These are phyloP conservation scores for Allium sativum DNA, from an alignment of 106 monocot species.

Conservation along the genomic window DNA sequence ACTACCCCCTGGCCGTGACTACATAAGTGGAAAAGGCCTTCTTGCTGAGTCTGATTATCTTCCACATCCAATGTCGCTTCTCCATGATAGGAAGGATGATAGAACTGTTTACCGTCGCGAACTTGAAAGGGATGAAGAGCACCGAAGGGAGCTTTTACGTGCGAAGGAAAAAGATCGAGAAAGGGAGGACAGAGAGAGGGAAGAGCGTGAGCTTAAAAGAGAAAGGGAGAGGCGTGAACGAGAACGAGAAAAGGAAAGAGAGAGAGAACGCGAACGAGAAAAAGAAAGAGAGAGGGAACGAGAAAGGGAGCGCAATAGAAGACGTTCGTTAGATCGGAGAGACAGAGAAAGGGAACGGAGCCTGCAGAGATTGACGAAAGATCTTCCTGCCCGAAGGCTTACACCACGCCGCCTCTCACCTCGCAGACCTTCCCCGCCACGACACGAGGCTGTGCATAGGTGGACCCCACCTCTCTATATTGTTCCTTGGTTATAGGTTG, in stretches of 20 bases:
- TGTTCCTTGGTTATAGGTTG: conserved; percentile 45
- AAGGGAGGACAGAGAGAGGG: conserved; percentile 42
- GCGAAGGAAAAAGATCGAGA: conserved; percentile 66
- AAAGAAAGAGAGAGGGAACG: conserved; percentile 22
- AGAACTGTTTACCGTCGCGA: conserved; percentile 53
- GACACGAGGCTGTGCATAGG: conserved; percentile 77
- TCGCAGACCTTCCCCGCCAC: conserved; percentile 46
- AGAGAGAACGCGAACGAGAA: conserved; percentile 42
- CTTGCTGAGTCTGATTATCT: conserved; percentile 50
- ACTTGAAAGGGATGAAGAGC: conserved; percentile 78
- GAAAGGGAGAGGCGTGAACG: conserved; percentile 34
- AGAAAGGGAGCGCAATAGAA: conserved; percentile 38
- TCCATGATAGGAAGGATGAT: conserved; percentile 56
- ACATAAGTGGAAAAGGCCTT: conserved; percentile 60
- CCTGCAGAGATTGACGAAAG: conserved; percentile 41
- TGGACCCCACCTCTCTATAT: conserved; percentile 46
- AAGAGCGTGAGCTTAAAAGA: conserved; percentile 23
- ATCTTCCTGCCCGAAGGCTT: conserved; percentile 38
- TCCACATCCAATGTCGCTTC: conserved; percentile 38
- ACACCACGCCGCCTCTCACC: conserved; percentile 44
- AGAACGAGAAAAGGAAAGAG: conserved; percentile 45
- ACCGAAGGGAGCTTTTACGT: conserved; percentile 48
- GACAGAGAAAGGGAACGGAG: conserved; percentile 48
- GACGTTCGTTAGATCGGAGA: conserved; percentile 28
- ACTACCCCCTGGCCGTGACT: conserved; percentile 84